Conservation (phyloP, 306 rosid species). For the Cucurbita ficifolia region DNA sequence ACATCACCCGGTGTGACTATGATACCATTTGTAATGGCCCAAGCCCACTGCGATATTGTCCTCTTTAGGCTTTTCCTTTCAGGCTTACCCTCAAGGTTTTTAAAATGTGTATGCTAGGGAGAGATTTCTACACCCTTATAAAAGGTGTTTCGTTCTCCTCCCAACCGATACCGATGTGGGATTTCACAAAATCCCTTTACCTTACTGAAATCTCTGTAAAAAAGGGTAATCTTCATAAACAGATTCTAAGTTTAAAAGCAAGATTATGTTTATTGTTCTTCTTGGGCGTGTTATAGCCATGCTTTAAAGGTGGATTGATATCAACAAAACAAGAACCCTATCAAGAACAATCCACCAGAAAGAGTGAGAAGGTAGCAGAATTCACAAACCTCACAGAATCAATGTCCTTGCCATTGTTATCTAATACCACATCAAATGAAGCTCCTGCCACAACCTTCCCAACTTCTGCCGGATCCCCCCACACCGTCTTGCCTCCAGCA, state of each 20-base stretch:
- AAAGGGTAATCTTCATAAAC: background rate
- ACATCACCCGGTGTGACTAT: too few species aligned
- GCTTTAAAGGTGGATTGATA: background rate
- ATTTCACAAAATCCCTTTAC: background rate
- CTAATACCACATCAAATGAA: constrained; percentile 77
- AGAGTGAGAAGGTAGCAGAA: background rate
- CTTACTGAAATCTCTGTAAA: background rate
- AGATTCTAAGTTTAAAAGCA: too few species aligned
- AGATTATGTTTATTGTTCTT: too few species aligned
- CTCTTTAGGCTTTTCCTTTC: too few species aligned
- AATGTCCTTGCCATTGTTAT: constrained; percentile 91
- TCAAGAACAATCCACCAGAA: background rate
- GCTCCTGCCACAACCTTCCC: constrained; percentile 52
- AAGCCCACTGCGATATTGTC: too few species aligned
- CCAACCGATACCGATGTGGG: background rate
- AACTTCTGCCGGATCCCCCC: constrained; percentile 74
- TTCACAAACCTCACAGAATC: constrained; percentile 52
- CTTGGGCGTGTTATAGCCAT: too few species aligned
- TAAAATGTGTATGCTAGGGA: too few species aligned
- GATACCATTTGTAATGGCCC: too few species aligned
- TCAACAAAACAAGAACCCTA: background rate
- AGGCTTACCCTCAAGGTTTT: too few species aligned
- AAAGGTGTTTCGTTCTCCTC: too few species aligned
- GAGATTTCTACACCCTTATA: too few species aligned
- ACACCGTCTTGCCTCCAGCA: constrained; percentile 66